Conservation (phyloP, 2,329 filamentous ascomycete genomes). For the Calonectria pauciramosa region DNA sequence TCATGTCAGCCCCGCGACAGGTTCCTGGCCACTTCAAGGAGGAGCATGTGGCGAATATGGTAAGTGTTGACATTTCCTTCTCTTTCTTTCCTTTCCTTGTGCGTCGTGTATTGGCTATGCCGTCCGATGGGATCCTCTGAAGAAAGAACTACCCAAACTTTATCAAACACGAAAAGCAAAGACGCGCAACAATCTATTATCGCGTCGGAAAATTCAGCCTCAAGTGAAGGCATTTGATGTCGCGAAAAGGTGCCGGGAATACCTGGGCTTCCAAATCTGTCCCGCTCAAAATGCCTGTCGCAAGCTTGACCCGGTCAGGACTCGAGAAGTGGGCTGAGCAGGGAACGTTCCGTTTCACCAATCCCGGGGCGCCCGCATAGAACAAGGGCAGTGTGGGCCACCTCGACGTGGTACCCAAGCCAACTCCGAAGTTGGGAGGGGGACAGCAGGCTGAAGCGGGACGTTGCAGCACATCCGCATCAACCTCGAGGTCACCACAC, state of each 20-base stretch:
- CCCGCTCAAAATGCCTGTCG: slow-evolving; percentile 51
- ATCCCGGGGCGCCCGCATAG: slow-evolving; percentile 54
- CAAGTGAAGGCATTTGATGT: slow-evolving; percentile 39
- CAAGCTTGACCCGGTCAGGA: slow-evolving; percentile 61
- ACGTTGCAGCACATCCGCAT: slow-evolving; percentile 43
- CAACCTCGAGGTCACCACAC: slow-evolving; percentile 30
- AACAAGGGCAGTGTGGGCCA: slow-evolving; percentile 44
- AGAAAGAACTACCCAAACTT: slow-evolving; percentile 16
- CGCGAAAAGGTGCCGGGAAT: slow-evolving; percentile 37
- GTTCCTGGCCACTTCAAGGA: slow-evolving; percentile 49
- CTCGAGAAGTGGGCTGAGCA: slow-evolving; percentile 60
- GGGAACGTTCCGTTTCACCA: slow-evolving; percentile 68
- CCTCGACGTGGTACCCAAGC: slow-evolving; percentile 37
- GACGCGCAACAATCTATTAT: slow-evolving; percentile 31
- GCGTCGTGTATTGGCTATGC: neutral
- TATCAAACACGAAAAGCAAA: slow-evolving; percentile 16
- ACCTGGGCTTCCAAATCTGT: slow-evolving; percentile 34
- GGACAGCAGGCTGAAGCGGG: slow-evolving; percentile 44
- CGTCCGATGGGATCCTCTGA: neutral
- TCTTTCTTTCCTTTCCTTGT: slow-evolving; percentile 11
- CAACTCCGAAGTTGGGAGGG: slow-evolving; percentile 35
- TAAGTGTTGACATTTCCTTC: slow-evolving; percentile 42
- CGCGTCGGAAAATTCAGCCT: slow-evolving; percentile 40
- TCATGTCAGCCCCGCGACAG: slow-evolving; percentile 49
- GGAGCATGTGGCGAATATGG: slow-evolving; percentile 44